Percentiles rank a stretch among this genome's conserved stretches.
Conservation (phyloP, 169 alveolate species). For the Neospora caninum region DNA sequence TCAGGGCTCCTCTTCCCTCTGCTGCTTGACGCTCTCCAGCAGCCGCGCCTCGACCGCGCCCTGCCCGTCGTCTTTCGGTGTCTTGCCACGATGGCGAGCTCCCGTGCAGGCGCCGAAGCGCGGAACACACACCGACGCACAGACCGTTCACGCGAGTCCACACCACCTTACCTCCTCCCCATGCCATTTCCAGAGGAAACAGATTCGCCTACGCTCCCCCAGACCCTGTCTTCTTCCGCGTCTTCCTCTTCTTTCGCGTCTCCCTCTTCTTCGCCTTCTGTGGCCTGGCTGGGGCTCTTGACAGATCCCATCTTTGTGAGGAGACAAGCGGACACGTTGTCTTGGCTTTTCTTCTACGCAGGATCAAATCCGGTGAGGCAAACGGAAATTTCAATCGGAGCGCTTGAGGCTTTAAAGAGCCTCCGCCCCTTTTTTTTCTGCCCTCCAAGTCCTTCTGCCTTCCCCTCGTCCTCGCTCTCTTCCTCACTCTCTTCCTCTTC, state of each 20-base stretch:
- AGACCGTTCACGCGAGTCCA: not conserved
- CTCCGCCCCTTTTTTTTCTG: not conserved
- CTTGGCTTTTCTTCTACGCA: not conserved
- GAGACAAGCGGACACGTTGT: slow-evolving; percentile 8
- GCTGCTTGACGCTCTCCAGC: slow-evolving; percentile 9
- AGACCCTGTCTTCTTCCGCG: too few relatives aligned
- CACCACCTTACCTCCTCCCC: too few relatives aligned
- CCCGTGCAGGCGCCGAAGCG: not conserved
- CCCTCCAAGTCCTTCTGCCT: not conserved
- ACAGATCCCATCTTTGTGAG: not conserved
- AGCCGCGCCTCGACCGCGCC: slow-evolving; percentile 19
- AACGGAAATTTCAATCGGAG: not conserved
- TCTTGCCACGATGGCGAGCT: not conserved
- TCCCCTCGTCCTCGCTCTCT: not conserved
- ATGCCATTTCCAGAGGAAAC: too few relatives aligned
- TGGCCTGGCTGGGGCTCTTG: not conserved
- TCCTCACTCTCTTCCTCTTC: not conserved
- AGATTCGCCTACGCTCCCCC: not conserved
- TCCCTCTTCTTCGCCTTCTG: not conserved
- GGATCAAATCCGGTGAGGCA: not conserved
- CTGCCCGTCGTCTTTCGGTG: slow-evolving; percentile 19
- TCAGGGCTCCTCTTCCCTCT: slow-evolving; percentile 34
- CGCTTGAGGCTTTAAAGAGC: not conserved
- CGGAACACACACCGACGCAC: not conserved
- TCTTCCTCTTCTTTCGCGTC: not conserved